These are phyloP conservation scores for Yamadazyma sp. DNA, from an alignment of 1,139 yeast species.

Conservation along the genomic window DNA sequence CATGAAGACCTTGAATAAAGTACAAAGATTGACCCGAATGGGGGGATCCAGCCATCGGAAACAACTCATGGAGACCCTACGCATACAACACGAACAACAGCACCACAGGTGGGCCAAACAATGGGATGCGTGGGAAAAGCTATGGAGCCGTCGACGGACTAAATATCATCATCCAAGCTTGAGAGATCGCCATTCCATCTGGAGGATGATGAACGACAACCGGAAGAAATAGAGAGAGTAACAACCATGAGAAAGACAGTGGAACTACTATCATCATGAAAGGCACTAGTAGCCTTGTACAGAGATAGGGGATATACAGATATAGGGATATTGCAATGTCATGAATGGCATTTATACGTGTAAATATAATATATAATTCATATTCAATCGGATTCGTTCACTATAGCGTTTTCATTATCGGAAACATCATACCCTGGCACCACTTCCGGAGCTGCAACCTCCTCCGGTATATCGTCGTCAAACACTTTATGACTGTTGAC, in stretches of 20 bases:
- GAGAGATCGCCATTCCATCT: conserved; percentile 58
- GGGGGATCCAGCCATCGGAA: conserved; percentile 18
- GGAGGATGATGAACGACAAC: conserved; percentile 75
- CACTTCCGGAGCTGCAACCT: conserved; percentile 5
- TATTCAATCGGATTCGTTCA: conserved; percentile 27
- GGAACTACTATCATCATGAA: too few relatives aligned
- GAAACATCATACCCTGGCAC: conserved; percentile 15
- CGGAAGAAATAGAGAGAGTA: conserved; percentile 29
- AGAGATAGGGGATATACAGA: too few relatives aligned
- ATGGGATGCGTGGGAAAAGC: not conserved
- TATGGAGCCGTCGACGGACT: conserved; percentile 14
- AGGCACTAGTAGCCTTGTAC: too few relatives aligned
- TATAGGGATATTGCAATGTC: too few relatives aligned
- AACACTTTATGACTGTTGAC: conserved; percentile 38
- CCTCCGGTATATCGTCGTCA: conserved; percentile 33
- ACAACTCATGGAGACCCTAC: conserved; percentile 6
- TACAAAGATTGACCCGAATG: conserved; percentile 70
- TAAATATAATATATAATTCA: too few relatives aligned
- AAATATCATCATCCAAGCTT: conserved; percentile 37
- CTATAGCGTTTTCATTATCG: conserved; percentile 27
- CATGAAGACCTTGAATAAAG: conserved; percentile 50
- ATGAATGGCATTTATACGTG: too few relatives aligned
- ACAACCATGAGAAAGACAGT: too few relatives aligned
- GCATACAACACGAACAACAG: conserved; percentile 4
- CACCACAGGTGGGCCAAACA: conserved; percentile 4